phyloP scores from a whole-genome alignment of 2,329 filamentous ascomycete genomes.

The Arthrocladium fulminans region DNA sequence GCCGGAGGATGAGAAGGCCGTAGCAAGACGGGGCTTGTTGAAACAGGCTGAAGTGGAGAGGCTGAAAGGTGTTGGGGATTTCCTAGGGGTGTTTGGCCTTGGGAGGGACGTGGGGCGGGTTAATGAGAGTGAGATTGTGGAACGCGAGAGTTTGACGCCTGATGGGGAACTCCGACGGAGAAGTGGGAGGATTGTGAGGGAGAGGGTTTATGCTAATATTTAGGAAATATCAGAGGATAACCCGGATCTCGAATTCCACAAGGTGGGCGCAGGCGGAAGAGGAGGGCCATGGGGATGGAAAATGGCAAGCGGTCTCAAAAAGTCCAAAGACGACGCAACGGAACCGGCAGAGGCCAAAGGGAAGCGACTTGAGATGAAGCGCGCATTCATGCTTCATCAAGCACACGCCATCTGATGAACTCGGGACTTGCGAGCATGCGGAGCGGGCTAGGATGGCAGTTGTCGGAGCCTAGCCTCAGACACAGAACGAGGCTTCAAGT shows the following conservation, averaged over 20 bases:
- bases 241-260: too few species aligned
- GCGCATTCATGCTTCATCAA: too few species aligned
- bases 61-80: conserved; percentile 14
- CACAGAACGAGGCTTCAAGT: too few species aligned
- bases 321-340: too few species aligned
- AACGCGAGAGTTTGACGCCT: conserved; percentile 6
- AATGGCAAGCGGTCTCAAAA: neutral
- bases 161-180: conserved; percentile 11
- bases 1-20: conserved; percentile 54
- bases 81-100: neutral
- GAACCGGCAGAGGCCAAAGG: too few species aligned
- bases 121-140: conserved; percentile 5
- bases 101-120: neutral
- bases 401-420: too few species aligned
- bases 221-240: neutral
- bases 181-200: conserved; percentile 7
- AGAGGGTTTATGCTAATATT: conserved; percentile 5
- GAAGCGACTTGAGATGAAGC: too few species aligned
- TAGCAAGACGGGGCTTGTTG: conserved; percentile 18
- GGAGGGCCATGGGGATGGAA: neutral
- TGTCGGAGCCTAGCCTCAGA: too few species aligned
- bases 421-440: too few species aligned
- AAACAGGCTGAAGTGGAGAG: conserved; percentile 19
- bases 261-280: neutral
- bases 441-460: too few species aligned